phyloP scores from a whole-genome alignment of 345 rosid species.

The Boechera divaricarpa region DNA sequence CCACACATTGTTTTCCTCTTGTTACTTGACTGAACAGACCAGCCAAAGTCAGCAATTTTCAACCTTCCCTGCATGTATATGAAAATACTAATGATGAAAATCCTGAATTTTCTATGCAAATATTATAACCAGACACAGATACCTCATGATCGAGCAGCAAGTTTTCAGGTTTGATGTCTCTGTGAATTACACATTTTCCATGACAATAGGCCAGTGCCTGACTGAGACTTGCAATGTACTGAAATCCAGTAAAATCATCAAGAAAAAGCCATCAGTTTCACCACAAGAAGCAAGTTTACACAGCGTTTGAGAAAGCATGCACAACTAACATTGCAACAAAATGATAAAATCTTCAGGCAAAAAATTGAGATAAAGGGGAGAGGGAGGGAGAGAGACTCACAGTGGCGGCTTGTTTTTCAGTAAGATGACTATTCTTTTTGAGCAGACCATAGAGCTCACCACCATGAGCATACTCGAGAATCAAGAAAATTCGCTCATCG shows the following conservation, averaged over 20 bases:
- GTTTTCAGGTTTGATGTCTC: conserved; percentile 98
- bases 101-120: background rate
- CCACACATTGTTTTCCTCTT: conserved; percentile 98
- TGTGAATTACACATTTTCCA: conserved; percentile 88
- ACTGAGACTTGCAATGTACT: conserved; percentile 92
- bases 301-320: conserved; percentile 11
- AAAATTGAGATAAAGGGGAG: background rate
- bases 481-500: conserved; percentile 69
- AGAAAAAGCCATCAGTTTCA: background rate
- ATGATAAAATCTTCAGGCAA: background rate
- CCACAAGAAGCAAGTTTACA: background rate
- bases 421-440: conserved; percentile 61
- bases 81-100: background rate
- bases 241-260: conserved; percentile 31
- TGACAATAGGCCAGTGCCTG: conserved; percentile 92
- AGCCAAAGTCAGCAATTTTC: conserved; percentile 95
- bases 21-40: conserved; percentile 96
- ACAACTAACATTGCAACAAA: conserved; percentile 10
- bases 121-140: conserved; percentile 24
- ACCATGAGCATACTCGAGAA: conserved; percentile 91
- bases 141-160: conserved; percentile 97
- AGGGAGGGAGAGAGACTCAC: conserved; percentile 44
- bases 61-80: conserved; percentile 66
- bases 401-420: conserved; percentile 82
- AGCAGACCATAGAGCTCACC: conserved; percentile 87